Base-by-base conservation (phyloP, 352 stramenopile genomes). In the Phytopythium oedochilum region DNA sequence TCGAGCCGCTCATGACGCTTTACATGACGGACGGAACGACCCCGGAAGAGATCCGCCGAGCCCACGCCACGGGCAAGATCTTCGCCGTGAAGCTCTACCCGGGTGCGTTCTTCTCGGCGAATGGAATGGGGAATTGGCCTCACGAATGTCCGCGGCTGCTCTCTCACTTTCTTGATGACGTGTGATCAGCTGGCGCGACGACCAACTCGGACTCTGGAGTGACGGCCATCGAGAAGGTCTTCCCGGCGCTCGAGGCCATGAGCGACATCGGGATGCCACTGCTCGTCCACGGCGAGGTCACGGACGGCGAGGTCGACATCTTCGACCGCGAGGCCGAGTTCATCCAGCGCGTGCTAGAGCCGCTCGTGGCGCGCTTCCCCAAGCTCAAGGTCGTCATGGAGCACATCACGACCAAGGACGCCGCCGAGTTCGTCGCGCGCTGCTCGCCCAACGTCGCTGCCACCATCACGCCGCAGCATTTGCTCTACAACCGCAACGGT, bases 381-480 rank as follows among this genome's bases (percentile, higher is more conserved):
- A 70, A 81, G 32, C 82, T 99, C 29, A 99, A 98, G 75, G 86
- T 99, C 53, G 96, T 99, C n/a, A 98, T 99, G 94, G 97, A 99
- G 75, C 97, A 99, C 71, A 99, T 99, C 63, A 99, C 96, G 53
- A 99, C 97, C 9, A 84, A 88, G 45, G 85, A 99, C 45, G 97
- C 96, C 6, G 97, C 97, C 4, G 78, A 97, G 43, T 99, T 99
- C 70, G 91, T 99, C 11, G 66, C 61, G 15, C 67, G 83, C 29
- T 80, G 81, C 23, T 78, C 88, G 0, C 74, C 73, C 31, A 99
- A 98, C 62, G 82, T 99, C 35, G 94, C 87, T 4, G 97, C 97
- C 1, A 99, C 92, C 54, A 99, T 99, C 65, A 99, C 97, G n/a
- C 92, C 92, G 36, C 97, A 99, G 73, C 97, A 99, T 63, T 74